phyloP scores from a whole-genome alignment of 768 basidiomycete species.

The Trametopsis cervina region DNA sequence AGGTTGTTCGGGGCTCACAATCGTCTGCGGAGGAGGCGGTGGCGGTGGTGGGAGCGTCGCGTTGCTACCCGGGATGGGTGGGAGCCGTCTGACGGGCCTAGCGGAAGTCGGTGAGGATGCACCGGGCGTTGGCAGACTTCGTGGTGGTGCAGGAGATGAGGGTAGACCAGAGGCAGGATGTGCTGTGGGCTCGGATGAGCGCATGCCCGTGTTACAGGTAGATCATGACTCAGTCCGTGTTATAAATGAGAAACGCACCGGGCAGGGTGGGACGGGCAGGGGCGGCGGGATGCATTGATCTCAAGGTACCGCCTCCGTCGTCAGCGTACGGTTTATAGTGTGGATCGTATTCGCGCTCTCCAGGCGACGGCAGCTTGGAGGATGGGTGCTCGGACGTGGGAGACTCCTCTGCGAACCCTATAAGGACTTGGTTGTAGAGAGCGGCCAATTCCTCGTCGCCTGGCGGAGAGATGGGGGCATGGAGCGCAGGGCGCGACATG shows the following conservation, averaged over 20 bases:
- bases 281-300: conserved; percentile 12
- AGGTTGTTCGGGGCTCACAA: conserved; percentile 3
- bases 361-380: conserved; percentile 12
- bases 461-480: conserved; percentile 33
- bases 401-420: conserved; percentile 52
- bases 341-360: conserved; percentile 20
- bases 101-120: conserved; percentile 17
- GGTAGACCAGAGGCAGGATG: conserved; percentile 15
- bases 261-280: conserved; percentile 3
- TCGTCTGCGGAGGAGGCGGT: conserved; percentile 16
- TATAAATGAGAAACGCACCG: too few relatives aligned
- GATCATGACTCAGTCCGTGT: background rate
- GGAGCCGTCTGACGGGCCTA: conserved; percentile 20
- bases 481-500: conserved; percentile 32
- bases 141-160: conserved; percentile 12
- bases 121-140: conserved; percentile 15
- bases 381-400: conserved; percentile 19
- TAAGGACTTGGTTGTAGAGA: conserved; percentile 72
- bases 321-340: conserved; percentile 18
- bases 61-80: conserved; percentile 19
- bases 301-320: conserved; percentile 18
- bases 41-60: conserved; percentile 16
- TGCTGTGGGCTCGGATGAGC: conserved; percentile 10
- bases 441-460: conserved; percentile 67
- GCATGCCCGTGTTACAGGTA: background rate